Percentiles rank a stretch among this genome's conserved stretches.
Conservation (phyloP, 768 basidiomycete species). For the Amanita jacksonii region DNA sequence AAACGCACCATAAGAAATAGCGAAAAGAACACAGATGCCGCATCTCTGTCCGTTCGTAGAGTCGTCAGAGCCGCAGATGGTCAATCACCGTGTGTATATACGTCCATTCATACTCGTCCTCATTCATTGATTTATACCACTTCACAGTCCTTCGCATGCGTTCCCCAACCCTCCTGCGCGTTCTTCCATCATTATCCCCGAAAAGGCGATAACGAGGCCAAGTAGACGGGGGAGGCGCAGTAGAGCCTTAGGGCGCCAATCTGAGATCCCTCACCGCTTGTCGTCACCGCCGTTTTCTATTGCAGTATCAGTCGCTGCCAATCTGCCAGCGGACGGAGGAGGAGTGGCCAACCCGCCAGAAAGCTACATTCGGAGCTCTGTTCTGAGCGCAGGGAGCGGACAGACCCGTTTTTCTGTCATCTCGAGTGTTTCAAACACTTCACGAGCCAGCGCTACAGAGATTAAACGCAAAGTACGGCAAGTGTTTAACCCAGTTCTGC, state of each 20-base stretch:
- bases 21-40: constrained; percentile 27
- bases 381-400: constrained; percentile 20
- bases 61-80: constrained; percentile 26
- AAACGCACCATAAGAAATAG: constrained; percentile 28
- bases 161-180: constrained; percentile 1
- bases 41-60: constrained; percentile 42
- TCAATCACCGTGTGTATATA: constrained; percentile 16
- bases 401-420: constrained; percentile 31
- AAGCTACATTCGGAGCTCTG: constrained; percentile 10
- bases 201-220: constrained; percentile 3
- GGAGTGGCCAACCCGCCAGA: neutral
- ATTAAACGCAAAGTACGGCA: constrained; percentile 50
- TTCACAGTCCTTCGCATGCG: constrained; percentile 8
- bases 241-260: neutral
- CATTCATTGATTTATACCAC: constrained; percentile 4
- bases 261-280: constrained; percentile 13
- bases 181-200: constrained; percentile 4
- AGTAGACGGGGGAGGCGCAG: neutral
- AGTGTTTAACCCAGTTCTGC: constrained; percentile 56
- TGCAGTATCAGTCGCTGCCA: neutral
- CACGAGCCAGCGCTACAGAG: constrained; percentile 20
- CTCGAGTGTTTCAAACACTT: constrained; percentile 21
- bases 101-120: constrained; percentile 8
- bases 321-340: neutral
- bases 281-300: neutral